phyloP scores from a whole-genome alignment of 192 early-diverging fungal genomes.

The Geranomyces variabilis region DNA sequence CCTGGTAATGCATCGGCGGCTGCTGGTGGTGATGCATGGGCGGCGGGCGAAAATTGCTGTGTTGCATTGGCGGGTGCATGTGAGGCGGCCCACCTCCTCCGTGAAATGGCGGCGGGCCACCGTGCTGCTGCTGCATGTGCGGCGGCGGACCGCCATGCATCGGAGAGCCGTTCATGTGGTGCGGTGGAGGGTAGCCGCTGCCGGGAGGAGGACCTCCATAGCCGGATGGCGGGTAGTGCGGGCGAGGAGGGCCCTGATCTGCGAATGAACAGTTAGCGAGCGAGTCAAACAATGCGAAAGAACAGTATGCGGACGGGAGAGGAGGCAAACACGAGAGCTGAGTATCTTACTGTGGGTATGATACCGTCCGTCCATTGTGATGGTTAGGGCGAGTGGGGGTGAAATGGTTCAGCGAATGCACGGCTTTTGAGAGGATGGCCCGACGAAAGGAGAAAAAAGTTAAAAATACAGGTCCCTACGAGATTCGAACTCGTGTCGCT shows the following conservation, averaged over 20 bases:
- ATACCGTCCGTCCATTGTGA: too few species aligned
- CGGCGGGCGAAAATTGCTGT: neutral
- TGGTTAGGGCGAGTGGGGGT: too few species aligned
- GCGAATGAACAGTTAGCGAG: too few species aligned
- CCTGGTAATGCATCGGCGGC: neutral
- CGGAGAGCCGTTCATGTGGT: slow-evolving; percentile 5
- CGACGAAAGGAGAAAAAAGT: too few species aligned
- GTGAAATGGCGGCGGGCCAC: neutral
- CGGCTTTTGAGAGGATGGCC: too few species aligned
- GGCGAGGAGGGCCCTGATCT: neutral
- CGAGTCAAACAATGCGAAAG: too few species aligned
- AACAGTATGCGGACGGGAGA: too few species aligned
- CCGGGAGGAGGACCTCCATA: slow-evolving; percentile 9
- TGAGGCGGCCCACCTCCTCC: slow-evolving; percentile 6
- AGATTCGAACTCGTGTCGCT: slow-evolving; percentile 4
- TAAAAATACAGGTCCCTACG: neutral
- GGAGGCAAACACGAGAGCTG: too few species aligned
- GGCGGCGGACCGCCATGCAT: neutral
- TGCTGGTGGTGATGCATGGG: slow-evolving; percentile 4
- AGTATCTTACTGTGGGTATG: too few species aligned
- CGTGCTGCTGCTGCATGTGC: slow-evolving; percentile 1
- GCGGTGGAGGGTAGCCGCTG: neutral
- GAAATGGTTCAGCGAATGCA: too few species aligned
- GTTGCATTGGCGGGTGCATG: slow-evolving; percentile 7
- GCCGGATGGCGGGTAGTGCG: slow-evolving; percentile 4